These are phyloP conservation scores for Lactarius hengduanensis DNA, from an alignment of 768 basidiomycete genomes.

Conservation along the genomic window DNA sequence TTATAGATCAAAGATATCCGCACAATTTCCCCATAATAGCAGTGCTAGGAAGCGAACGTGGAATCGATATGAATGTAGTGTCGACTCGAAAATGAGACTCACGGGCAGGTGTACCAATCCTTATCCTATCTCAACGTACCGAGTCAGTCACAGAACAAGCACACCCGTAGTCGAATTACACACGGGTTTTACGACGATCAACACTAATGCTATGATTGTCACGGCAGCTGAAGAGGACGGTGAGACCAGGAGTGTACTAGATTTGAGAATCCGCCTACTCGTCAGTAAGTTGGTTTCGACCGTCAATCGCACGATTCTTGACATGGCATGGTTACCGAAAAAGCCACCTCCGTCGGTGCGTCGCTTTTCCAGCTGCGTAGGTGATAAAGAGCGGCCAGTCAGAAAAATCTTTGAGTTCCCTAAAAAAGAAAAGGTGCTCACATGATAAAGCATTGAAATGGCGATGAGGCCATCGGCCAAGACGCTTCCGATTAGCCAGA, in stretches of 20 bases:
- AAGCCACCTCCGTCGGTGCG: no score
- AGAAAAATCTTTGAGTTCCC: background rate
- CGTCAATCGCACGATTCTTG: background rate
- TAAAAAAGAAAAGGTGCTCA: background rate
- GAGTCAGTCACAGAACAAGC: background rate
- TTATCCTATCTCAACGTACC: background rate
- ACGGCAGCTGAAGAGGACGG: background rate
- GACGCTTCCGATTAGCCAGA: background rate
- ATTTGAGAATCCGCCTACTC: background rate
- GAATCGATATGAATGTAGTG: background rate
- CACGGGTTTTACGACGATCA: constrained; percentile 2
- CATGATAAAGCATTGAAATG: background rate
- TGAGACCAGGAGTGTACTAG: background rate
- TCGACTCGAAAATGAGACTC: background rate
- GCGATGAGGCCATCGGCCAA: background rate
- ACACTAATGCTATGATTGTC: background rate
- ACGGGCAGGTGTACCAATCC: constrained; percentile 19
- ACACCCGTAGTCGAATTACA: background rate
- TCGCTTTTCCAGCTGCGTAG: background rate
- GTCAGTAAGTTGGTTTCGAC: constrained; percentile 4
- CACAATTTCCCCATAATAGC: constrained; percentile 21
- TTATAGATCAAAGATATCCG: background rate
- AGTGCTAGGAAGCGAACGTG: background rate
- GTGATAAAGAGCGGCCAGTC: background rate
- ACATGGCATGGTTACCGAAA: background rate